phyloP scores from a whole-genome alignment of 106 monocot genomes.

The Dendrobium chrysotoxum region DNA sequence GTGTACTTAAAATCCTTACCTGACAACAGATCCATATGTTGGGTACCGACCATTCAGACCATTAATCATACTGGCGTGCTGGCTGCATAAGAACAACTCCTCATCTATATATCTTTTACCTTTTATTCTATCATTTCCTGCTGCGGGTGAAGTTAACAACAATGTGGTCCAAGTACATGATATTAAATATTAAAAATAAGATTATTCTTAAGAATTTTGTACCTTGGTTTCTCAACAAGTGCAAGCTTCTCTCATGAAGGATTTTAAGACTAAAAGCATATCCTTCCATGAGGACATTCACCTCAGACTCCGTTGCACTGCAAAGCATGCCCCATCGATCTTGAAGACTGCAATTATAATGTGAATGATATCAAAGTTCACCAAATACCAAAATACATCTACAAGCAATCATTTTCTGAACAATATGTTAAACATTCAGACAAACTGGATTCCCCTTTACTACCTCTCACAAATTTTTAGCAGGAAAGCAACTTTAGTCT shows the following conservation, averaged over 20 bases:
- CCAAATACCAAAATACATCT: background rate
- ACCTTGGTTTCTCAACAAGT: conserved; percentile 49
- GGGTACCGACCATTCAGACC: conserved; percentile 78
- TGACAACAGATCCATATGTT: conserved; percentile 76
- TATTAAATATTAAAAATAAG: background rate
- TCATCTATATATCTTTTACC: conserved; percentile 45
- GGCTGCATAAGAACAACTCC: conserved; percentile 69
- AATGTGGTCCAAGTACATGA: background rate
- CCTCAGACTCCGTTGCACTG: conserved; percentile 71
- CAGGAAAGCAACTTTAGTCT: conserved; percentile 87
- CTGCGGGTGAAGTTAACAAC: conserved; percentile 13
- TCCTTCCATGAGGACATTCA: conserved; percentile 76
- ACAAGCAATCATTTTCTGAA: background rate
- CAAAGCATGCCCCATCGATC: conserved; percentile 50
- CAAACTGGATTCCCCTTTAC: background rate
- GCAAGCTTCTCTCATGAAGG: conserved; percentile 77
- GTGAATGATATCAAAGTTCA: background rate
- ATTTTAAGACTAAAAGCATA: conserved; percentile 89
- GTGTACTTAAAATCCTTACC: conserved; percentile 30
- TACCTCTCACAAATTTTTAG: conserved; percentile 92
- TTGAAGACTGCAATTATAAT: conserved; percentile 53
- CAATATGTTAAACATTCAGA: background rate
- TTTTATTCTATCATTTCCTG: conserved; percentile 34
- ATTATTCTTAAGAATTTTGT: conserved; percentile 3
- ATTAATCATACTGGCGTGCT: conserved; percentile 99